Base-by-base conservation (phyloP, 495 filamentous ascomycete genomes). In the Parathielavia appendiculata region DNA sequence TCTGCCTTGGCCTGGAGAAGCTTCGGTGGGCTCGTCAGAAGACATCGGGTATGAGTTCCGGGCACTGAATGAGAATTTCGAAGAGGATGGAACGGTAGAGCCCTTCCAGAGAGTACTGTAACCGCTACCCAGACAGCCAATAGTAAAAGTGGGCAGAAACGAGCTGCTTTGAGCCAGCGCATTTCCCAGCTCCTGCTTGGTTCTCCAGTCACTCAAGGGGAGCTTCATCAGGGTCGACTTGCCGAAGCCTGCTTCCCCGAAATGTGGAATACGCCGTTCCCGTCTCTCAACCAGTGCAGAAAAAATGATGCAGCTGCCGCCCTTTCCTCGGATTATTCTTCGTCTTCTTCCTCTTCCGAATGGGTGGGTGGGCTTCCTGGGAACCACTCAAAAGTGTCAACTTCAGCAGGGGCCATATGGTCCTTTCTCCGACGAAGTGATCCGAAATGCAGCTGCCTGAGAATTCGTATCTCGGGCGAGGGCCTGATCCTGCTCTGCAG, bases 61-160 rank as follows among this genome's bases (percentile, higher is more conserved):
- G 72, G 35, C 56, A 70, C 22, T 55, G 41, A 20, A 41, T 60
- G 35, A 75, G 63, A 13, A 73, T 63, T 38, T 79, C 65, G 43
- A 65, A 76, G 19, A 80, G 60, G 4, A 82, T 57, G 0, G 69
- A 69, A 32, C 69, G 69, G 20, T 75, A 63, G 6, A 81, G 61
- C 0, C 77, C 78, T 16, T 68, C 59, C 12, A 73, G 64, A 16
- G 70, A 72, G 61, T 69, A 75, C 51, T 79, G 73, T 13, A 76
- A 32, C 19, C 19, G 23, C 4, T 54, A 17, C 1, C 51, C 44
- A 14, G 52, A 54, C 8, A 30, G 23, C 61, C 61, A 39, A 10
- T 5, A 63, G 48, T 60, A 63, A 30, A 57, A 60, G 5, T 20
- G 13, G 10, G 51, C 52, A 1, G 39, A 12, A 1, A 68, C 40